Evolutionary conservation across 495 filamentous ascomycete species (phyloP).

Genomic region (Penicillium cataractarum): DNA sequence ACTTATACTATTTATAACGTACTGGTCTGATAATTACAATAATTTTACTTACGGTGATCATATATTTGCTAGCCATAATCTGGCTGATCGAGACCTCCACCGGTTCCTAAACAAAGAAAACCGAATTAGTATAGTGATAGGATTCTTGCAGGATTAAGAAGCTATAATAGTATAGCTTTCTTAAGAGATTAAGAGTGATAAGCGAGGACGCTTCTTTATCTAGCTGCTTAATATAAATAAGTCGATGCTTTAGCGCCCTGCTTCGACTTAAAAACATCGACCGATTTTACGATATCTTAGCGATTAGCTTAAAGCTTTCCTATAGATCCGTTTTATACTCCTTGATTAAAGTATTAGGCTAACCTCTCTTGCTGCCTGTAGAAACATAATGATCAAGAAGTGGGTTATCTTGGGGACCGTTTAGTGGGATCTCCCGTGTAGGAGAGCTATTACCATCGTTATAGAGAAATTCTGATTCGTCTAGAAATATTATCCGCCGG

Average conservation of each 20-base stretch:
- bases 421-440: neutral
- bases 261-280: slow-evolving; percentile 7
- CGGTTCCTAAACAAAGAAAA: slow-evolving; percentile 10
- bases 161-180: slow-evolving; percentile 7
- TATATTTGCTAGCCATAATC: slow-evolving; percentile 6
- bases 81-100: slow-evolving; percentile 10
- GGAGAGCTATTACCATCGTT: neutral
- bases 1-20: neutral
- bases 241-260: neutral
- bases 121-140: slow-evolving; percentile 5
- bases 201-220: slow-evolving; percentile 3
- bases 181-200: slow-evolving; percentile 6
- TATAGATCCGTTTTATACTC: neutral
- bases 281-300: slow-evolving; percentile 5
- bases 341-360: neutral
- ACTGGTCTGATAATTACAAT: slow-evolving; percentile 9
- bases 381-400: neutral
- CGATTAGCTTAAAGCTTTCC: slow-evolving; percentile 5
- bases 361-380: neutral
- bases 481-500: neutral
- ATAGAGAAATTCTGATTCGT: neutral
- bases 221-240: slow-evolving; percentile 7
- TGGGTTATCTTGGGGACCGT: neutral
- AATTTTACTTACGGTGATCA: slow-evolving; percentile 9
- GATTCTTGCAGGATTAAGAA: slow-evolving; percentile 8